phyloP scores from a whole-genome alignment of 805 yeast species.

The Citeromyces matritensis region DNA sequence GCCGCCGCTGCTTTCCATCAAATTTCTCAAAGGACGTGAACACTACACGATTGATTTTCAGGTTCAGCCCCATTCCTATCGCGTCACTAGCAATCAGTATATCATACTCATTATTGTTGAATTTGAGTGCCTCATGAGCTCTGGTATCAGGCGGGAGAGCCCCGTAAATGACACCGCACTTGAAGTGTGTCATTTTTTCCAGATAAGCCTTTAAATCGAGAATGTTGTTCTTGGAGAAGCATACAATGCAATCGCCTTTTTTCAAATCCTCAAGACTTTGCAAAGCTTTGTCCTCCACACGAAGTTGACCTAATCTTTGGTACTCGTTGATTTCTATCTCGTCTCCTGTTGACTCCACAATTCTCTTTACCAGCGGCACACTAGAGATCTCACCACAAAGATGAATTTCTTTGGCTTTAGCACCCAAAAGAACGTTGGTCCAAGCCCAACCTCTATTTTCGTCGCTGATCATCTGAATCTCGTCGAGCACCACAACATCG shows the following conservation, averaged over 20 bases:
- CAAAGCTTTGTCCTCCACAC: slow-evolving; percentile 29
- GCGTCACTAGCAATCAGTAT: slow-evolving; percentile 94
- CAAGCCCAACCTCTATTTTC: slow-evolving; percentile 79
- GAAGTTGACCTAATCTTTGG: slow-evolving; percentile 58
- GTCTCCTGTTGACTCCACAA: slow-evolving; percentile 68
- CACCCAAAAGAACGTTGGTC: slow-evolving; percentile 85
- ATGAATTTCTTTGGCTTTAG: slow-evolving; percentile 73
- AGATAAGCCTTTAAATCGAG: slow-evolving; percentile 54
- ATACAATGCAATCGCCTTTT: slow-evolving; percentile 82
- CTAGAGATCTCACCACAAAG: slow-evolving; percentile 88
- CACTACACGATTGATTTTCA: slow-evolving; percentile 68
- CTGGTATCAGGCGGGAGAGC: slow-evolving; percentile 93
- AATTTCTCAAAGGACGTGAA: slow-evolving; percentile 58
- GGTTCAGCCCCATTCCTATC: slow-evolving; percentile 91
- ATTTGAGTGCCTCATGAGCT: slow-evolving; percentile 63
- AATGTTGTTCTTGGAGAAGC: slow-evolving; percentile 67
- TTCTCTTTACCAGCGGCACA: slow-evolving; percentile 44
- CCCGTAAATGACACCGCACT: slow-evolving; percentile 88
- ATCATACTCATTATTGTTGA: slow-evolving; percentile 69
- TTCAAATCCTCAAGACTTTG: slow-evolving; percentile 20
- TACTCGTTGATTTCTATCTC: slow-evolving; percentile 56
- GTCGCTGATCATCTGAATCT: slow-evolving; percentile 90
- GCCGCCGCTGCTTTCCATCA: slow-evolving; percentile 38
- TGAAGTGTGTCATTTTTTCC: slow-evolving; percentile 43
- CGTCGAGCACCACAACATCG: slow-evolving; percentile 89